Percentiles rank a stretch among this genome's conserved stretches.
Conservation (phyloP, 2,329 filamentous ascomycete genomes). For the Fusarium sp. region DNA sequence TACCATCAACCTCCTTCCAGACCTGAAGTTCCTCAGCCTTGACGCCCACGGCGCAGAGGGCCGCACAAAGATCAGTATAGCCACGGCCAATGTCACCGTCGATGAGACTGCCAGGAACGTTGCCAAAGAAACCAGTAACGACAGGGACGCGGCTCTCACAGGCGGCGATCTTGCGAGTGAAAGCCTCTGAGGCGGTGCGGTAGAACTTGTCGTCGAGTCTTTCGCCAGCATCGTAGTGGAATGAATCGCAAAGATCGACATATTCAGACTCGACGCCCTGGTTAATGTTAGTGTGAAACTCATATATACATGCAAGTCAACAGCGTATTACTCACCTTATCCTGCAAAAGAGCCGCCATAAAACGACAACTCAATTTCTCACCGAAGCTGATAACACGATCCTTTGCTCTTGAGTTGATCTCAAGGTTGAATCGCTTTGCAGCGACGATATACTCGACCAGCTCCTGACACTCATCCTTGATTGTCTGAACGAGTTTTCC, state of each 20-base stretch:
- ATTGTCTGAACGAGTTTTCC: slow-evolving; percentile 72
- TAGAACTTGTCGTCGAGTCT: slow-evolving; percentile 76
- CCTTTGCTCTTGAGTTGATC: slow-evolving; percentile 80
- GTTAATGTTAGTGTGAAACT: slow-evolving; percentile 39
- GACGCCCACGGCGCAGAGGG: slow-evolving; percentile 89
- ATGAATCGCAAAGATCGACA: slow-evolving; percentile 85
- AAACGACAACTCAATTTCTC: slow-evolving; percentile 96
- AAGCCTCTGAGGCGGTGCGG: slow-evolving; percentile 66
- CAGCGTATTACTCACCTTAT: slow-evolving; percentile 60
- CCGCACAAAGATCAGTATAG: slow-evolving; percentile 96
- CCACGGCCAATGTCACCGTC: slow-evolving; percentile 90
- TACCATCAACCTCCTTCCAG: slow-evolving; percentile 99
- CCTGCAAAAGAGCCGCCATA: slow-evolving; percentile 85
- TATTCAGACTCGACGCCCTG: slow-evolving; percentile 85
- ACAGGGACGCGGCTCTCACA: slow-evolving; percentile 78
- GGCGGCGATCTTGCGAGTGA: slow-evolving; percentile 70
- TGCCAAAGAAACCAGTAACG: slow-evolving; percentile 93
- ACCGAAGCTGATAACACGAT: slow-evolving; percentile 91
- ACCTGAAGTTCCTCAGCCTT: slow-evolving; percentile 90
- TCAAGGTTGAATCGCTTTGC: slow-evolving; percentile 75
- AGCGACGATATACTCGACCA: slow-evolving; percentile 76
- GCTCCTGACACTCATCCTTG: slow-evolving; percentile 79
- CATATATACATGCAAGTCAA: neutral
- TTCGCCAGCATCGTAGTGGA: slow-evolving; percentile 71
- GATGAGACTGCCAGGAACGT: slow-evolving; percentile 88